phyloP scores from a whole-genome alignment of 1,284 basidiomycete species.

The Dichomitus squalens region DNA sequence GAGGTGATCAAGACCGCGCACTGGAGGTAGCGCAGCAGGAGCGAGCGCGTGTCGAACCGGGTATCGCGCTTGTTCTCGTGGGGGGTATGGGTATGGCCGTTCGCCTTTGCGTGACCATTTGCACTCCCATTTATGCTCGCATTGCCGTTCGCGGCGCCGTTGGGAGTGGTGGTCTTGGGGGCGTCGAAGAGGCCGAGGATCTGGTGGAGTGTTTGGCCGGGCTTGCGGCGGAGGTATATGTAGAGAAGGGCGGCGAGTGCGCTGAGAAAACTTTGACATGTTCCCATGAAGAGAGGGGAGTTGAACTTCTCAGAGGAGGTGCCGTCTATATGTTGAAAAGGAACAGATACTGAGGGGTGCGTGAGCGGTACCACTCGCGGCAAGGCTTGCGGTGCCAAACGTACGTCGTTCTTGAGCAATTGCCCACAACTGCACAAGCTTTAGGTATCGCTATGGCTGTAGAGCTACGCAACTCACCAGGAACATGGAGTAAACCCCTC shows the following conservation, averaged over 20 bases:
- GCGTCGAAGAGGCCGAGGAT: conserved; percentile 55
- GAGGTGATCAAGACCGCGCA: conserved; percentile 88
- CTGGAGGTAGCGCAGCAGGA: conserved; percentile 78
- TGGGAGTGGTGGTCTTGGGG: conserved; percentile 23
- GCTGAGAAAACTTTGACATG: conserved; percentile 83
- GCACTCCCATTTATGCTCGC: conserved; percentile 25
- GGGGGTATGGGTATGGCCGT: conserved; percentile 34
- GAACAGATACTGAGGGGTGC: conserved; percentile 69
- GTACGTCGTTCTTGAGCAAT: conserved; percentile 89
- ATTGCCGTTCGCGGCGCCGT: conserved; percentile 17
- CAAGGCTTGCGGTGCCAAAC: conserved; percentile 30
- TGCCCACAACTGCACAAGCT: conserved; percentile 70
- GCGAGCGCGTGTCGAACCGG: conserved; percentile 48
- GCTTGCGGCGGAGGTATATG: conserved; percentile 67
- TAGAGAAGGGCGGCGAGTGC: conserved; percentile 81
- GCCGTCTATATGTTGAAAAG: conserved; percentile 73
- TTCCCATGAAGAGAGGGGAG: conserved; percentile 87
- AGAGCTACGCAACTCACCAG: conserved; percentile 47
- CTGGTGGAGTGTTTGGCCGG: conserved; percentile 51
- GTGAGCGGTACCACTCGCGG: not conserved
- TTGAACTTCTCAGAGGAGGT: conserved; percentile 77
- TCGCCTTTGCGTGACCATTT: conserved; percentile 27
- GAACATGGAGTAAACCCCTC: conserved; percentile 81
- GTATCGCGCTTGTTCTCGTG: conserved; percentile 40
- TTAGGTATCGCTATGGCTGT: conserved; percentile 12